Evolutionary conservation across 768 basidiomycete species (phyloP), one percentile per base, ranked within the genome.

Genomic region (Lactarius trivialis): DNA sequence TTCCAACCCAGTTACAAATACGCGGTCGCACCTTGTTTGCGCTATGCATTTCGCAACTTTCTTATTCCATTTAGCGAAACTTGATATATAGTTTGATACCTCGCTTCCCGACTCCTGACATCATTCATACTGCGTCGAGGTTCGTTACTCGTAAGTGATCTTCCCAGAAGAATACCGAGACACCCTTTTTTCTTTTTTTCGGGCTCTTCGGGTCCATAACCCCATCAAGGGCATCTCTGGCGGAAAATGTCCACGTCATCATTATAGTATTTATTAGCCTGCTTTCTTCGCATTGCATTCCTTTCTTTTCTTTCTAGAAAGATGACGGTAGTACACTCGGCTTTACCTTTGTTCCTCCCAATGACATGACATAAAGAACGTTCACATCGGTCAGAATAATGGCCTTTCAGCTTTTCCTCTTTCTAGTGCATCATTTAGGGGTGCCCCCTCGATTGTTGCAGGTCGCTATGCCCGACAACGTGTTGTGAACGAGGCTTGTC

Each of bases 401-500:
- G 45, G 24, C 45, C 45, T 48, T 24, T 48, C 24, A 48, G 45
- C 45, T 14, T 26, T 48, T 48, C 45, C 30, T 36, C 28, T 45
- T 53, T 50, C 43, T 37, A 39, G 37, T 14, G 51, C 62, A 49
- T 33, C 37, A 24, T 8, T 60, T 30, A 45, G 39, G 63, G 63
- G 54, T 55, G 30, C 53, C n/a, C 37, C 30, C 45, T 43, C 24
- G 21, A 48, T 26, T 26, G 30, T 32, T 45, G 17, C 43, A n/a
- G 14, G 21, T 45, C 21, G 17, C 33, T 28, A 32, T 61, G 14
- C 30, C n/a, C 53, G 14, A 28, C 53, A 64, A 64, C 63, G 63
- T 64, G 63, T 60, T 56, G 58, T 64, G 55, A 64, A 64, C 50
- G 63, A 64, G 63, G 63, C 63, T 24, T 39, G 14, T n/a, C 30